Evolutionary conservation across 2,329 filamentous ascomycete species (phyloP), one percentile per base, ranked within the genome.

Genomic region (Akanthomyces uredinophilus): DNA sequence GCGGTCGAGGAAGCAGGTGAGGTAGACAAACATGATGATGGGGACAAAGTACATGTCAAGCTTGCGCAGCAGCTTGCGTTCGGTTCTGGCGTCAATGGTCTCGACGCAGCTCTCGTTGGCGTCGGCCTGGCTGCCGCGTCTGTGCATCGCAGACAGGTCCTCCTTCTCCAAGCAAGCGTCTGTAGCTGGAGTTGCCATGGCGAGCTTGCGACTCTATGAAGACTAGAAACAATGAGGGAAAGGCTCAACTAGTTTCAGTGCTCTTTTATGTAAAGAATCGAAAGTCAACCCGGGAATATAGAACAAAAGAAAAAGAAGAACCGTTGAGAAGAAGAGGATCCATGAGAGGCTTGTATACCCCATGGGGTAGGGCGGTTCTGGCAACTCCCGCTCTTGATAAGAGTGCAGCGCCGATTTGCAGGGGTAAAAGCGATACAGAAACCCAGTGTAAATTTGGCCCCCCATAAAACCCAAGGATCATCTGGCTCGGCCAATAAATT

Each of bases 1-100:
- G 60, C 83, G 76, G 69, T 87, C 84, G 46, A 85, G 72, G 66
- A 82, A 84, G 64, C 79, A 83, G 4, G 77, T 76, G 22, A 86
- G 67, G 64, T 84, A 86, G 5, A 84, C 75, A 52, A 83, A 70
- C 77, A 83, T 83, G 63, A 85, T 80, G 60, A 84, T 78, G 56
- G 73, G 73, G 4, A 72, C 68, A 22, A 74, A 70, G 54, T 68
- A 69, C 18, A 67, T 41, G 55, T 75, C 73, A 5, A 75, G 70
- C 60, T 75, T 75, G 44, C 65, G 60, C 16, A 75, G 65, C 5
- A 74, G 68, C 39, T 68, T 70, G 13, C 63, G 61, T 64, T 75
- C 73, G 13, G 67, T 68, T 7, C 53, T 60, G 3, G 70, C 66
- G 63, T 74, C 72, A 22, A 72, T 65, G 20, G 66, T 62, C 32